These are phyloP conservation scores for Aspergillus fischeri DNA, from an alignment of 2,329 filamentous ascomycete species.

Conservation along the genomic window DNA sequence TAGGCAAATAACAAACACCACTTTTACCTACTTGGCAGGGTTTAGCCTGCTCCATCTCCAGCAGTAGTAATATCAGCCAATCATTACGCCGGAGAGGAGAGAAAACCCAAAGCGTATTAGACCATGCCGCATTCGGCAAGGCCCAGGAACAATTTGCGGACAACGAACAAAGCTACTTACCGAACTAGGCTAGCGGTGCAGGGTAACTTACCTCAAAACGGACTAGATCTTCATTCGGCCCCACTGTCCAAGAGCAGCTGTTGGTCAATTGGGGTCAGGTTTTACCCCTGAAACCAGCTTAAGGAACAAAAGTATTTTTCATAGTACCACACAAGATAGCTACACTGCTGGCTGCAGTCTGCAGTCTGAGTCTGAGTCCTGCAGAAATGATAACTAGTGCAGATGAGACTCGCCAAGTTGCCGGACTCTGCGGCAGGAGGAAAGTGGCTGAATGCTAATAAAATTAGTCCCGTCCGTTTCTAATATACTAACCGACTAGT, in stretches of 20 bases:
- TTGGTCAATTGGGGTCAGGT: neutral
- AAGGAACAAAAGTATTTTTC: no score
- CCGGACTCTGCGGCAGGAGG: neutral
- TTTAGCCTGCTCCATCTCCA: neutral
- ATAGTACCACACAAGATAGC: no score
- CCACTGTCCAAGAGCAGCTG: neutral
- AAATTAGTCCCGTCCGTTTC: neutral
- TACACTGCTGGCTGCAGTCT: neutral
- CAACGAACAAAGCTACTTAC: neutral
- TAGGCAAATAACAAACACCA: no score
- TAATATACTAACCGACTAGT: neutral
- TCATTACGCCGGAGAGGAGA: neutral
- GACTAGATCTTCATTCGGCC: neutral
- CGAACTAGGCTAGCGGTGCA: neutral
- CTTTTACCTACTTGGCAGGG: neutral
- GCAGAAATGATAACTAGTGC: neutral
- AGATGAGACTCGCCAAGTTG: neutral
- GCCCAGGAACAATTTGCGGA: neutral
- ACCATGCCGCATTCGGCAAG: neutral
- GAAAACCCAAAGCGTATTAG: neutral
- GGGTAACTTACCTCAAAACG: neutral
- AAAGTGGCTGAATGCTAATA: neutral
- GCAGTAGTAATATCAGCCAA: neutral
- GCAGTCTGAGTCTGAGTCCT: neutral
- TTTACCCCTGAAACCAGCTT: neutral